Percentiles rank a stretch among this genome's conserved stretches.
These are phyloP conservation scores for Debaryomyces prosopidis DNA, from an alignment of 805 yeast species.

Conservation along the genomic window DNA sequence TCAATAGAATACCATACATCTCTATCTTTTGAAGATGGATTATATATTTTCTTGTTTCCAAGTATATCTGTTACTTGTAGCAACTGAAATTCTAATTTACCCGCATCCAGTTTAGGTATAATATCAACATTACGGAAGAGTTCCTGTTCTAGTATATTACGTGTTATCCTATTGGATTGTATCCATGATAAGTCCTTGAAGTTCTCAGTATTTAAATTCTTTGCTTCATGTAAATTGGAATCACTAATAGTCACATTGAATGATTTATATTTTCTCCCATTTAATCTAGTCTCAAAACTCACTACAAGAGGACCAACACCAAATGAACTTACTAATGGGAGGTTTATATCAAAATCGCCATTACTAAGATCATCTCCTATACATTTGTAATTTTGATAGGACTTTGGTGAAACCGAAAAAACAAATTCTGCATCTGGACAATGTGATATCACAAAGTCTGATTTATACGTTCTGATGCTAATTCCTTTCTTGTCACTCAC, in stretches of 20 bases:
- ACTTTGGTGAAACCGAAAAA: slow-evolving; percentile 28
- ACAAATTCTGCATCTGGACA: slow-evolving; percentile 75
- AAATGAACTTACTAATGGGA: slow-evolving; percentile 52
- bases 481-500: slow-evolving; percentile 68
- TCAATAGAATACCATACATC: slow-evolving; percentile 33
- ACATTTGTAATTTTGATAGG: slow-evolving; percentile 52
- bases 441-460: slow-evolving; percentile 63
- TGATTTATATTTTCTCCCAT: slow-evolving; percentile 22
- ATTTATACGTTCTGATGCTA: slow-evolving; percentile 57
- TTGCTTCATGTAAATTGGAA: slow-evolving; percentile 5
- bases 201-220: slow-evolving; percentile 11
- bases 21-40: slow-evolving; percentile 35
- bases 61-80: slow-evolving; percentile 31
- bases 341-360: slow-evolving; percentile 40
- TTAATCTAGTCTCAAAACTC: slow-evolving; percentile 23
- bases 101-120: slow-evolving; percentile 18
- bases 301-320: slow-evolving; percentile 73
- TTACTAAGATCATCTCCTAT: slow-evolving; percentile 44
- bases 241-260: slow-evolving; percentile 24
- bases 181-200: slow-evolving; percentile 37
- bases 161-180: slow-evolving; percentile 19
- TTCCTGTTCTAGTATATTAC: slow-evolving; percentile 38
- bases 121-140: slow-evolving; percentile 26
- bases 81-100: slow-evolving; percentile 34
- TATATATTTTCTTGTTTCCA: slow-evolving; percentile 34